Conservation (phyloP, 768 basidiomycete genomes). For the Dioszegia crocea region DNA sequence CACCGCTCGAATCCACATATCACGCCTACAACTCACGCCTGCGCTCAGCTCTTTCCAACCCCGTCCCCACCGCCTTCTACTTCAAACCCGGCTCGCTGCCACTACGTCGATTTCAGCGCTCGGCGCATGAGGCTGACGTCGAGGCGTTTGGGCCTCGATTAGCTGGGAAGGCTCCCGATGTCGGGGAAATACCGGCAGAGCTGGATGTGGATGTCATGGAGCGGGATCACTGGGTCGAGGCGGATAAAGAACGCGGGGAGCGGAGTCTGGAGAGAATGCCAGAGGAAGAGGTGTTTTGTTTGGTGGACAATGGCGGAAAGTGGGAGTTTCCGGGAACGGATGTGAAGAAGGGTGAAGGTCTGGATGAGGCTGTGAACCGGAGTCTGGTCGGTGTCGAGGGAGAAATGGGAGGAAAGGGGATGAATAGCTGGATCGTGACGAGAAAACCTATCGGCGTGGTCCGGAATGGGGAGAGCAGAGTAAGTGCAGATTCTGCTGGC, state of each 20-base stretch:
- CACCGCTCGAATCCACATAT: constrained; percentile 72
- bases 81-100: constrained; percentile 86
- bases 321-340: constrained; percentile 81
- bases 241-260: constrained; percentile 52
- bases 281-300: constrained; percentile 81
- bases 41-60: constrained; percentile 77
- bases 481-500: constrained; percentile 13
- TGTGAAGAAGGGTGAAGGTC: constrained; percentile 61
- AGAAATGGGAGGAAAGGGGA: constrained; percentile 62
- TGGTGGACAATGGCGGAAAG: constrained; percentile 60
- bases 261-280: constrained; percentile 73
- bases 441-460: constrained; percentile 77
- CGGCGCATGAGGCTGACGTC: constrained; percentile 68
- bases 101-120: constrained; percentile 70
- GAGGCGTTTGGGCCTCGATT: constrained; percentile 69
- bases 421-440: constrained; percentile 94
- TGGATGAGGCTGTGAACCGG: constrained; percentile 78
- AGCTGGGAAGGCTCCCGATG: constrained; percentile 50
- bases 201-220: constrained; percentile 27
- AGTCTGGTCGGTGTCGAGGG: constrained; percentile 59
- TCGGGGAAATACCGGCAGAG: constrained; percentile 48
- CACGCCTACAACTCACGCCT: constrained; percentile 78
- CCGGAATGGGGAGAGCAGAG: constrained; percentile 48
- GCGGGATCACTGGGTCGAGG: constrained; percentile 23
- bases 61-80: constrained; percentile 84